Evolutionary conservation across 2,329 filamentous ascomycete species (phyloP).

Genomic region (Talaromyces sp.): DNA sequence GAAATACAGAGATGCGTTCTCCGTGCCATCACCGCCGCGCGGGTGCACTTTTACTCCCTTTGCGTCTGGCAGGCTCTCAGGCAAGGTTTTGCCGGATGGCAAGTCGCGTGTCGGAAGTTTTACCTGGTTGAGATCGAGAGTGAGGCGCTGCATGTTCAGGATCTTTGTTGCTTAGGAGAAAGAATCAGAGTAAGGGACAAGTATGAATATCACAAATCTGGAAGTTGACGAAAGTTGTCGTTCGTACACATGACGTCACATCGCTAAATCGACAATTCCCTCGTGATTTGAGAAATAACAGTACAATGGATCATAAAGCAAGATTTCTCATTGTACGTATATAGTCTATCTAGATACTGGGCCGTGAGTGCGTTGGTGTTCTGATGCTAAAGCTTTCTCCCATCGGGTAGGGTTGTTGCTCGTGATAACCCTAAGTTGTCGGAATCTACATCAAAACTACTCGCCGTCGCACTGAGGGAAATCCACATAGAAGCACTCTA

Average conservation of each 20-base stretch:
- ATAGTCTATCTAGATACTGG: neutral
- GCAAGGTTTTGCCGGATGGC: slow-evolving; percentile 23
- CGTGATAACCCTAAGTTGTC: neutral
- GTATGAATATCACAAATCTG: neutral
- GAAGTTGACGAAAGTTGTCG: neutral
- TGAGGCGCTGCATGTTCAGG: slow-evolving; percentile 33
- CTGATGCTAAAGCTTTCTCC: neutral
- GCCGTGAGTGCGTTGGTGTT: neutral
- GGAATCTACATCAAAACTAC: neutral
- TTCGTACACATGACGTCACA: slow-evolving; percentile 4
- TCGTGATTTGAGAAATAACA: neutral
- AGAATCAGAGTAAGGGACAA: too few species aligned
- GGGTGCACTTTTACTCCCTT: slow-evolving; percentile 48
- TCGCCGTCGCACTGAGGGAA: neutral
- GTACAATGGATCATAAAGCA: neutral
- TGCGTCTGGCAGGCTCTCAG: slow-evolving; percentile 40
- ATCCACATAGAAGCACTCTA: neutral
- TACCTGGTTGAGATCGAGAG: slow-evolving; percentile 38
- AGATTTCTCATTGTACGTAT: neutral
- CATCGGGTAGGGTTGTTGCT: neutral
- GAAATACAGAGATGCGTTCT: slow-evolving; percentile 40
- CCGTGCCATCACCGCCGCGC: slow-evolving; percentile 23
- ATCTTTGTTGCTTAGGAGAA: neutral
- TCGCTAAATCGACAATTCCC: neutral
- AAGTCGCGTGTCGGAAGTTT: slow-evolving; percentile 42